Evolutionary conservation across 2,329 filamentous ascomycete species (phyloP).

Genomic region (Xylariaceae sp.): DNA sequence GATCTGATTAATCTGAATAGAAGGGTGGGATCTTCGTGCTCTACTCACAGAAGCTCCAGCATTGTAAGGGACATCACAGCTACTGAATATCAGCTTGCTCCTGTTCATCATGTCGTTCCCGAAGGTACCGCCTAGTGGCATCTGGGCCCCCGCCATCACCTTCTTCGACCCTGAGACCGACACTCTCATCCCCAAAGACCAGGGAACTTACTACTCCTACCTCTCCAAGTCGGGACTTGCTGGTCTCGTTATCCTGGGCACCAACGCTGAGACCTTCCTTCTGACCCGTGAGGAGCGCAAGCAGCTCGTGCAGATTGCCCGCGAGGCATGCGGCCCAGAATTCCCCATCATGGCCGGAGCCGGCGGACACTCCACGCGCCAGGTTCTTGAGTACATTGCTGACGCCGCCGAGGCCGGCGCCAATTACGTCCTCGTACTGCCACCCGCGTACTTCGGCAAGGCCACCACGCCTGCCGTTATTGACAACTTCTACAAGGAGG

Average conservation of each 20-base stretch:
- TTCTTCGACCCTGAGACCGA: conserved; percentile 47
- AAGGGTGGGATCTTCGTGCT: not conserved
- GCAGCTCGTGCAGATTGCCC: conserved; percentile 51
- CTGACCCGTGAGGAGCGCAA: conserved; percentile 53
- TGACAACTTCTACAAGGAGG: conserved; percentile 53
- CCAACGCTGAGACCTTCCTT: conserved; percentile 40
- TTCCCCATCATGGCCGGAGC: conserved; percentile 60
- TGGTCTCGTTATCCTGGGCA: conserved; percentile 33
- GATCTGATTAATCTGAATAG: not conserved
- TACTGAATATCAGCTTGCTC: not conserved
- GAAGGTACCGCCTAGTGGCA: conserved; percentile 32
- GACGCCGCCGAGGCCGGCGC: conserved; percentile 58
- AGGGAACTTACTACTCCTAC: conserved; percentile 46
- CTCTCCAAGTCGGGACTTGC: conserved; percentile 36
- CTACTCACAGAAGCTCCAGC: not conserved
- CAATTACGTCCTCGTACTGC: conserved; percentile 57
- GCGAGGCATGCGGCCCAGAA: conserved; percentile 45
- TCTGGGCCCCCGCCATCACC: conserved; percentile 50
- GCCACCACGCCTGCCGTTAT: conserved; percentile 53
- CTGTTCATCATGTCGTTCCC: conserved; percentile 24
- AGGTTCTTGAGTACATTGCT: conserved; percentile 53
- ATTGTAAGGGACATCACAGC: not conserved
- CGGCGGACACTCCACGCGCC: conserved; percentile 58
- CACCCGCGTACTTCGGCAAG: conserved; percentile 61
- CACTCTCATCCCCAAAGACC: conserved; percentile 40